phyloP scores from a whole-genome alignment of 2,329 filamentous ascomycete species.

The Xylaria sp. region DNA sequence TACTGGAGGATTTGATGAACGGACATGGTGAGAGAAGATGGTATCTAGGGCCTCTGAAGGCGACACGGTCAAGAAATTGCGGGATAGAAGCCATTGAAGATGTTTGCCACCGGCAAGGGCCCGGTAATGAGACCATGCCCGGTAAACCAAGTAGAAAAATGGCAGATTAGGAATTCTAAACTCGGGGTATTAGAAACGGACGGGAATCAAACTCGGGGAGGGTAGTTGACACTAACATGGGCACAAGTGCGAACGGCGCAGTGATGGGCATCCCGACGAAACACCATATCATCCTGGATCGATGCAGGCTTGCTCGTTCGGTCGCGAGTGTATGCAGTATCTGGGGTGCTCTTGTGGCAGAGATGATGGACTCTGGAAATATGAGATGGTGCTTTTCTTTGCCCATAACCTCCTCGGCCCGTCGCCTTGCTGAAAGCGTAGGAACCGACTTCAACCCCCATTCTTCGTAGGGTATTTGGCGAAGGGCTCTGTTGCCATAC shows the following conservation, averaged over 20 bases:
- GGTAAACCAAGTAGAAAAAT: constrained; percentile 94
- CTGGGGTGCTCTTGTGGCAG: constrained; percentile 68
- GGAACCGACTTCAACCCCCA: constrained; percentile 97
- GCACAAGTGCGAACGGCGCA: constrained; percentile 83
- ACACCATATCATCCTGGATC: constrained; percentile 81
- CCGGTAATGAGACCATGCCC: constrained; percentile 91
- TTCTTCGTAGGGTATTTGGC: constrained; percentile 94
- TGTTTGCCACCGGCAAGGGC: constrained; percentile 87
- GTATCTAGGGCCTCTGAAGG: constrained; percentile 77
- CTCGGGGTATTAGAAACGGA: constrained; percentile 33
- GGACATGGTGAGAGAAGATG: constrained; percentile 65
- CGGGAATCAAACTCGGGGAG: neutral
- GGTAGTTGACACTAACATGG: constrained; percentile 72
- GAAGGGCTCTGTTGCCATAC: constrained; percentile 86
- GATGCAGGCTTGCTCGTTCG: constrained; percentile 83
- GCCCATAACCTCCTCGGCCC: constrained; percentile 70
- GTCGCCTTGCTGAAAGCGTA: constrained; percentile 74
- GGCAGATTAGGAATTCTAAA: constrained; percentile 87
- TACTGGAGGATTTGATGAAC: constrained; percentile 39
- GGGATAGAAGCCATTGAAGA: constrained; percentile 80
- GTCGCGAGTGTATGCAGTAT: constrained; percentile 78
- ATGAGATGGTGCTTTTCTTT: constrained; percentile 76
- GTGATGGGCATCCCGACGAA: constrained; percentile 84
- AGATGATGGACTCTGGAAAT: constrained; percentile 78
- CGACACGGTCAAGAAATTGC: constrained; percentile 73